Percentiles rank a stretch among this genome's conserved stretches.
Evolutionary conservation across 441 rosid species (phyloP).

Genomic region (Viola pubescens): DNA sequence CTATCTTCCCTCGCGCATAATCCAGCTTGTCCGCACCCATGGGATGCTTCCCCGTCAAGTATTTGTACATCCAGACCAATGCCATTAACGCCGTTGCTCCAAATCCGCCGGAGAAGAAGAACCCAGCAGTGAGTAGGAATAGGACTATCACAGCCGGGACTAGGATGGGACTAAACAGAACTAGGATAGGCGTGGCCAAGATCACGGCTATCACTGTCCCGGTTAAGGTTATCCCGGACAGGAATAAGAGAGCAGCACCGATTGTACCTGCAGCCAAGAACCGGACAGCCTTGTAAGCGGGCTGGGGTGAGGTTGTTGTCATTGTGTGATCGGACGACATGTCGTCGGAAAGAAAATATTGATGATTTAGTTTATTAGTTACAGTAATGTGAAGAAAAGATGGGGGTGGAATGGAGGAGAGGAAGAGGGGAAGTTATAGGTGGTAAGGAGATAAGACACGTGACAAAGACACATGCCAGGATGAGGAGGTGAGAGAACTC

Average conservation of each 20-base stretch:
- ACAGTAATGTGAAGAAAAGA: not conserved
- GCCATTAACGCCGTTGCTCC: slow-evolving; percentile 47
- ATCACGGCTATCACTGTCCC: slow-evolving; percentile 52
- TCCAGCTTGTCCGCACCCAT: slow-evolving; percentile 56
- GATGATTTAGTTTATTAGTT: not conserved
- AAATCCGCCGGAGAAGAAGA: slow-evolving; percentile 52
- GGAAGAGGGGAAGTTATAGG: not conserved
- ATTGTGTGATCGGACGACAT: slow-evolving; percentile 25
- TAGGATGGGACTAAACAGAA: slow-evolving; percentile 53
- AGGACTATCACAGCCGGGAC: slow-evolving; percentile 42
- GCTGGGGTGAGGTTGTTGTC: slow-evolving; percentile 9
- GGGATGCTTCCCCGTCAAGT: slow-evolving; percentile 53
- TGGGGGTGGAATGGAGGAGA: not conserved
- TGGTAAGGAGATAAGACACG: not conserved
- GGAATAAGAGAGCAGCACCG: slow-evolving; percentile 31
- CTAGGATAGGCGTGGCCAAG: slow-evolving; percentile 51
- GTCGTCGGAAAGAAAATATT: not conserved
- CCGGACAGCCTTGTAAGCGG: slow-evolving; percentile 30
- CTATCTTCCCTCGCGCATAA: slow-evolving; percentile 34
- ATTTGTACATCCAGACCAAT: slow-evolving; percentile 55
- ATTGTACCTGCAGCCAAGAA: slow-evolving; percentile 45
- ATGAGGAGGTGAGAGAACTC: not conserved
- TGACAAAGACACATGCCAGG: not conserved
- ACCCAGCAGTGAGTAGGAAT: slow-evolving; percentile 31
- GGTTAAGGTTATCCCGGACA: slow-evolving; percentile 44